phyloP scores from a whole-genome alignment of 176 grass and related monocot genomes.

The Dendrocalamus sinicus region DNA sequence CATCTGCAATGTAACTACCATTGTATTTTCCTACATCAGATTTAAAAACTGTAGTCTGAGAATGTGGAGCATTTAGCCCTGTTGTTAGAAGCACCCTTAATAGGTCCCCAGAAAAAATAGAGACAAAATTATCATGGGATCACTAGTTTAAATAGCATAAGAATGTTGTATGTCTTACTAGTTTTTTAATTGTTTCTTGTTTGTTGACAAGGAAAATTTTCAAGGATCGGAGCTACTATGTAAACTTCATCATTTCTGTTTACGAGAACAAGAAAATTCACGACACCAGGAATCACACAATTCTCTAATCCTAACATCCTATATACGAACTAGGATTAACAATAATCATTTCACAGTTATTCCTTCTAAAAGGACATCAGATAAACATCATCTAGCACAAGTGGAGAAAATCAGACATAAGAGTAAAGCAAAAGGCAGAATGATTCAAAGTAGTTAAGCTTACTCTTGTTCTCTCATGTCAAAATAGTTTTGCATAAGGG shows the following conservation, averaged over 20 bases:
- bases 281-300: neutral
- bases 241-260: neutral
- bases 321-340: neutral
- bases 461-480: conserved; percentile 12
- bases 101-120: conserved; percentile 44
- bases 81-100: conserved; percentile 39
- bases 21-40: conserved; percentile 30
- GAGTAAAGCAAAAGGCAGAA: conserved; percentile 26
- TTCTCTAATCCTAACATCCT: conserved; percentile 2
- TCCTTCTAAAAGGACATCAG: neutral
- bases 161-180: neutral
- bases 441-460: conserved; percentile 32
- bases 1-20: conserved; percentile 33
- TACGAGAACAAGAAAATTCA: neutral
- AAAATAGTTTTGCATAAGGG: conserved; percentile 36
- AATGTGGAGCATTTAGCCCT: conserved; percentile 36
- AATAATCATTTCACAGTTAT: neutral
- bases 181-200: neutral
- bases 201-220: conserved; percentile 14
- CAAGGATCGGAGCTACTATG: neutral
- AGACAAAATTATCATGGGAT: conserved; percentile 25
- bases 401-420: neutral
- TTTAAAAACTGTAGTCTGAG: conserved; percentile 46
- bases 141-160: conserved; percentile 17
- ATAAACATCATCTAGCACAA: conserved; percentile 27